Conservation (phyloP, 2,329 filamentous ascomycete species). For the Coniochaeta sp. region DNA sequence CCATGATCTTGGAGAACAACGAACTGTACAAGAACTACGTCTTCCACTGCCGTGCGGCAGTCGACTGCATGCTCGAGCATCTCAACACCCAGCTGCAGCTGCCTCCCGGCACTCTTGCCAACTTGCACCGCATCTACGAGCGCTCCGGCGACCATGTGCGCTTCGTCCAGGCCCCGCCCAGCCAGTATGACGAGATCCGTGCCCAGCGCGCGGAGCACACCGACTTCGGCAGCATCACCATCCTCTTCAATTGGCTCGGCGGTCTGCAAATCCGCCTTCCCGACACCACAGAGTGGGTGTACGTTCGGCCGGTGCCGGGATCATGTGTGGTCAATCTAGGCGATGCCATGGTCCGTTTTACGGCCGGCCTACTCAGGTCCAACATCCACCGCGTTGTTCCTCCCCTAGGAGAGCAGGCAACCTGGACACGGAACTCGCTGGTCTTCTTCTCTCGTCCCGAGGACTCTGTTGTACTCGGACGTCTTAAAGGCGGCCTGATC, state of each 20-base stretch:
- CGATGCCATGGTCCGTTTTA: constrained; percentile 26
- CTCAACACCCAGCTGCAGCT: constrained; percentile 2
- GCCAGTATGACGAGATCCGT: background rate
- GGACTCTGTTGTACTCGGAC: constrained; percentile 9
- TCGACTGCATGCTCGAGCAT: constrained; percentile 1
- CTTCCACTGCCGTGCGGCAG: background rate
- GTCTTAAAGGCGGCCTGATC: constrained; percentile 9
- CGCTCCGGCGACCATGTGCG: constrained; percentile 6
- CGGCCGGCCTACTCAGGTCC: constrained; percentile 21
- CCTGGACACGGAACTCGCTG: constrained; percentile 8
- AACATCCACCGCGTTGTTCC: constrained; percentile 25
- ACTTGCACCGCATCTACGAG: constrained; percentile 1
- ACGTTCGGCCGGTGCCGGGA: constrained; percentile 23
- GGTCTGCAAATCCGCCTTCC: constrained; percentile 28
- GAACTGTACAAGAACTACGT: background rate
- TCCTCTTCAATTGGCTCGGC: constrained; percentile 30
- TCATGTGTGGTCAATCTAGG: constrained; percentile 29
- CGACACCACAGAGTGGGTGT: constrained; percentile 20
- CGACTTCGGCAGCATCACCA: constrained; percentile 29
- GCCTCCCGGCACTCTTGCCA: background rate
- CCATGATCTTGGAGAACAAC: background rate
- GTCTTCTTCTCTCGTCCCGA: constrained; percentile 13
- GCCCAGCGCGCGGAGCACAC: constrained; percentile 19
- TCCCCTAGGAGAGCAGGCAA: constrained; percentile 15
- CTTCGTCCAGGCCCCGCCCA: background rate